Conservation (phyloP, 768 basidiomycete genomes). For the Chalciporus piperatus region DNA sequence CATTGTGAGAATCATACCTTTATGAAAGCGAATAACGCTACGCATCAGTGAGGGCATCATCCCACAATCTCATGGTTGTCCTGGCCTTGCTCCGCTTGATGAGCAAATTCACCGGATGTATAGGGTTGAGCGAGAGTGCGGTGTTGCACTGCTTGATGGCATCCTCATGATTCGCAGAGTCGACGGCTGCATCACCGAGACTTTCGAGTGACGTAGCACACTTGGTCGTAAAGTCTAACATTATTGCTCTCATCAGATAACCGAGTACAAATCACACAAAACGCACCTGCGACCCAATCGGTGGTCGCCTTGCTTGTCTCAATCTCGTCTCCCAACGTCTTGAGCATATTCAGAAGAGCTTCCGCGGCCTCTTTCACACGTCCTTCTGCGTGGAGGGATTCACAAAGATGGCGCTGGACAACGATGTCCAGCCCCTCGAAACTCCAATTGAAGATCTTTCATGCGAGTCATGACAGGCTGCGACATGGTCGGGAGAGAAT, state of each 20-base stretch:
- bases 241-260: background rate
- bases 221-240: constrained; percentile 1
- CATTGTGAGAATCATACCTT: background rate
- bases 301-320: background rate
- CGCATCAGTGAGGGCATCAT: constrained; percentile 10
- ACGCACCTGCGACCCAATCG: constrained; percentile 7
- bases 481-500: background rate
- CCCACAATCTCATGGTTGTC: constrained; percentile 1
- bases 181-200: background rate
- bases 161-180: background rate
- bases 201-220: constrained; percentile 1
- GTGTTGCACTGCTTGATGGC: background rate
- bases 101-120: background rate
- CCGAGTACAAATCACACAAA: no score
- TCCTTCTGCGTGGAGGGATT: constrained; percentile 8
- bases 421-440: constrained; percentile 8
- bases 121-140: background rate
- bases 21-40: background rate
- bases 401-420: constrained; percentile 8
- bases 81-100: constrained; percentile 9
- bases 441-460: constrained; percentile 16
- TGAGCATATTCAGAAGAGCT: constrained; percentile 8
- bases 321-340: background rate
- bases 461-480: background rate
- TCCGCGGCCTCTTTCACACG: constrained; percentile 12